Percentiles rank a stretch among this genome's conserved stretches.
Evolutionary conservation across 768 basidiomycete genomes (phyloP).

Genomic region (Dendrothele bispora): DNA sequence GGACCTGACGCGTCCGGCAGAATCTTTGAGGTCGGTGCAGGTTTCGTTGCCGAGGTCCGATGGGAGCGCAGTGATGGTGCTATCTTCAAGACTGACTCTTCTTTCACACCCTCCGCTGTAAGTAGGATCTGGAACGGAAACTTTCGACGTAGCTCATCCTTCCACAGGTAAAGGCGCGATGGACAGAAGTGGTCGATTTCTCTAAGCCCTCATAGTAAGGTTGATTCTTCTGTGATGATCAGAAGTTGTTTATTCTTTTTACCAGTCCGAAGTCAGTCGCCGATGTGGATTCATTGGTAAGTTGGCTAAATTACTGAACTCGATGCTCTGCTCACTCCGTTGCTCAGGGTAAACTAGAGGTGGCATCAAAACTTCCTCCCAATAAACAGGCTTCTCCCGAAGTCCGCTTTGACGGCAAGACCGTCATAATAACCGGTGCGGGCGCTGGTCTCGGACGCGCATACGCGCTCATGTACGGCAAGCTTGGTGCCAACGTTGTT

Average conservation of each 20-base stretch:
- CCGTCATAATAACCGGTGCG: constrained; percentile 91
- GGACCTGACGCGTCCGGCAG: constrained; percentile 77
- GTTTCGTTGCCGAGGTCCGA: constrained; percentile 86
- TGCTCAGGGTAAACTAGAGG: constrained; percentile 56
- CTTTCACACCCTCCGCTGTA: constrained; percentile 94
- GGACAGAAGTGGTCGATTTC: constrained; percentile 83
- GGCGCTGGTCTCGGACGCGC: constrained; percentile 92
- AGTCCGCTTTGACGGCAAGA: constrained; percentile 86
- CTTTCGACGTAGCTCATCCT: background rate
- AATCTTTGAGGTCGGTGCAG: constrained; percentile 92
- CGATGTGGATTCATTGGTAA: constrained; percentile 62
- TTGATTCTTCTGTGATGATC: background rate
- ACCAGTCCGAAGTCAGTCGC: constrained; percentile 61
- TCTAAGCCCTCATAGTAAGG: constrained; percentile 65
- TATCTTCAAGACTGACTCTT: constrained; percentile 86
- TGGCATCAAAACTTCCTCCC: constrained; percentile 58
- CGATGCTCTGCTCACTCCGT: background rate
- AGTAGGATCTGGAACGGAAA: constrained; percentile 15
- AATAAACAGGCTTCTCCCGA: constrained; percentile 70
- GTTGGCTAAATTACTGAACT: constrained; percentile 5
- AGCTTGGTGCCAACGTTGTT: constrained; percentile 94
- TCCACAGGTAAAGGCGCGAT: constrained; percentile 74
- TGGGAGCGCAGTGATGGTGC: constrained; percentile 91
- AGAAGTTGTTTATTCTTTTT: constrained; percentile 12
- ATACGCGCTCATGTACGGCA: constrained; percentile 90